These are phyloP conservation scores for Neonectria sp. DNA, from an alignment of 2,329 filamentous ascomycete genomes.

Conservation along the genomic window DNA sequence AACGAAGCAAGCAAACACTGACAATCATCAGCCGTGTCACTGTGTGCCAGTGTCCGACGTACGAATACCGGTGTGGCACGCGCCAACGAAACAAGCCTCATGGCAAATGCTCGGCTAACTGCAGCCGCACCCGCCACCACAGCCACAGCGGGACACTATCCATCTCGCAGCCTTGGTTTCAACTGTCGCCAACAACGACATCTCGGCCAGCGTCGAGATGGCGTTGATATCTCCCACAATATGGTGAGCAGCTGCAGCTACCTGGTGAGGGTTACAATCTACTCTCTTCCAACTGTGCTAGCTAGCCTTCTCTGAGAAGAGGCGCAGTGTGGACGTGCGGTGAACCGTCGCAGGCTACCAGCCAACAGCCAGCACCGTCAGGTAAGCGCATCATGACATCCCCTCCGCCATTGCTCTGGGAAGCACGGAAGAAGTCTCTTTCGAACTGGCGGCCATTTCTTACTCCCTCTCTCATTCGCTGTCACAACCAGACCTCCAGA, in stretches of 20 bases:
- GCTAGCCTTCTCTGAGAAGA: constrained; percentile 15
- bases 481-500: constrained; percentile 5
- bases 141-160: constrained; percentile 49
- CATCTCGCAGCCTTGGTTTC: constrained; percentile 46
- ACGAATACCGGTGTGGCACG: background rate
- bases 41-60: background rate
- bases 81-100: constrained; percentile 3
- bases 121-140: constrained; percentile 35
- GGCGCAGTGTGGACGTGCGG: constrained; percentile 34
- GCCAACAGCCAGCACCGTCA: constrained; percentile 34
- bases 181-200: constrained; percentile 44
- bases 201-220: constrained; percentile 35
- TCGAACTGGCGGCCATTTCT: background rate
- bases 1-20: constrained; percentile 5
- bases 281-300: constrained; percentile 18
- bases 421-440: constrained; percentile 44
- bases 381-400: constrained; percentile 39
- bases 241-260: constrained; percentile 26
- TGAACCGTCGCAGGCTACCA: constrained; percentile 36
- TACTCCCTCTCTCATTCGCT: background rate
- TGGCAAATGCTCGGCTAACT: constrained; percentile 48
- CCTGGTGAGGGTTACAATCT: background rate
- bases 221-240: constrained; percentile 36
- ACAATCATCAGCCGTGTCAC: constrained; percentile 2
- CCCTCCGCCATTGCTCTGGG: constrained; percentile 28